A percentile compares a stretch with the other conserved stretches of the same genome.
phyloP scores from a whole-genome alignment of 2,329 filamentous ascomycete genomes.

The Periconia macrospinosa region DNA sequence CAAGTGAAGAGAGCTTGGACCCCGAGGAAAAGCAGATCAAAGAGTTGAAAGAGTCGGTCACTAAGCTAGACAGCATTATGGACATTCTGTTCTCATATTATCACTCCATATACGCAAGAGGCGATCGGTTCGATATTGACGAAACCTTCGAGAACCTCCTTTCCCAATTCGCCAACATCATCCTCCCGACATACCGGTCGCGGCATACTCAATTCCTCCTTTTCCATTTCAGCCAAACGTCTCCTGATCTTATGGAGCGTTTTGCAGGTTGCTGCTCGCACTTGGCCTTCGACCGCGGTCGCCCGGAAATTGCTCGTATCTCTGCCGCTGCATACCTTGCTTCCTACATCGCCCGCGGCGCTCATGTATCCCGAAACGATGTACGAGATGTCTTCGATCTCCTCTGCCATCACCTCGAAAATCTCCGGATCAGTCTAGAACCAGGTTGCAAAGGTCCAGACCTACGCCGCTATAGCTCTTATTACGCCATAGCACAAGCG shows the following conservation, averaged over 20 bases:
- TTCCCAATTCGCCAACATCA: constrained; percentile 81
- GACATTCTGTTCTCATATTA: constrained; percentile 87
- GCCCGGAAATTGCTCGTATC: constrained; percentile 72
- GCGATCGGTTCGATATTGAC: constrained; percentile 66
- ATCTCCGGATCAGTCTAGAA: constrained; percentile 73
- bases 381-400: constrained; percentile 83
- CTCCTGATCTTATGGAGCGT: constrained; percentile 74
- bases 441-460: constrained; percentile 79
- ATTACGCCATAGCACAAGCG: constrained; percentile 87
- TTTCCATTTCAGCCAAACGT: constrained; percentile 90
- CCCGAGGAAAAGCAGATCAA: constrained; percentile 65
- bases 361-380: constrained; percentile 72
- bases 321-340: constrained; percentile 89
- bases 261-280: constrained; percentile 80
- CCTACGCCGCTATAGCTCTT: constrained; percentile 77
- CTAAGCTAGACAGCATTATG: constrained; percentile 89
- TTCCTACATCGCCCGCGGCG: constrained; percentile 89
- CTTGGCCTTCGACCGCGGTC: constrained; percentile 66
- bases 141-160: constrained; percentile 78
- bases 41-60: constrained; percentile 76
- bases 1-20: constrained; percentile 63
- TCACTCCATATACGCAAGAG: constrained; percentile 69
- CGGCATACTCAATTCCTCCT: constrained; percentile 93
- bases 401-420: constrained; percentile 75
- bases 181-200: constrained; percentile 87